These are phyloP conservation scores for Syzygium aromaticum DNA, from an alignment of 345 rosid genomes.

Conservation along the genomic window DNA sequence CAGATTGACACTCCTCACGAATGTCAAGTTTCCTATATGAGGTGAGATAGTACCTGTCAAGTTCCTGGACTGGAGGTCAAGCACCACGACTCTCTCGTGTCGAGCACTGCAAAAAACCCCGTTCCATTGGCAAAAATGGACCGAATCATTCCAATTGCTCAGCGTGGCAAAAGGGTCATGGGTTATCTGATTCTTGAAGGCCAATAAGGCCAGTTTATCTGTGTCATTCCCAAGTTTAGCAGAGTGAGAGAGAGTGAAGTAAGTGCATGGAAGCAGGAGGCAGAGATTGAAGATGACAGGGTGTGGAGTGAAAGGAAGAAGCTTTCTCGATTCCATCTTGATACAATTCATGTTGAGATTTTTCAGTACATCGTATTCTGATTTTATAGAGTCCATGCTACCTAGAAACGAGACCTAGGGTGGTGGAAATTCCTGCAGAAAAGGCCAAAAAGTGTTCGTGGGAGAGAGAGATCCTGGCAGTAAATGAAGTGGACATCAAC, in stretches of 20 bases:
- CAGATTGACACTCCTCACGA: slow-evolving; percentile 4
- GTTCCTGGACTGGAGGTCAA: slow-evolving; percentile 4
- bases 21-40: slow-evolving; percentile 17
- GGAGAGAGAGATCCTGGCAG: background rate
- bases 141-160: slow-evolving; percentile 13
- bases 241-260: background rate
- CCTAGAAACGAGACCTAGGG: background rate
- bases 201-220: slow-evolving; percentile 8
- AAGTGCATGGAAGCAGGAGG: background rate
- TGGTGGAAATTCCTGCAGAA: background rate
- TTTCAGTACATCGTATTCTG: background rate
- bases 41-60: slow-evolving; percentile 17
- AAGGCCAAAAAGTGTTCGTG: background rate
- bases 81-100: slow-evolving; percentile 6
- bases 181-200: slow-evolving; percentile 2
- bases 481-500: background rate
- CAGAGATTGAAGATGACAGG: background rate
- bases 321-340: background rate
- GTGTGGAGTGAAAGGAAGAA: background rate
- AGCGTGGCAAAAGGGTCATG: slow-evolving; percentile 1
- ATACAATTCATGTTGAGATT: background rate
- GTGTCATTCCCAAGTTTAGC: slow-evolving; percentile 11
- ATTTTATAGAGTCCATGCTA: background rate
- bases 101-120: slow-evolving; percentile 13
- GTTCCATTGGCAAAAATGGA: slow-evolving; percentile 10